Conservation (phyloP, 1,284 basidiomycete genomes). For the Meira nashicola region DNA sequence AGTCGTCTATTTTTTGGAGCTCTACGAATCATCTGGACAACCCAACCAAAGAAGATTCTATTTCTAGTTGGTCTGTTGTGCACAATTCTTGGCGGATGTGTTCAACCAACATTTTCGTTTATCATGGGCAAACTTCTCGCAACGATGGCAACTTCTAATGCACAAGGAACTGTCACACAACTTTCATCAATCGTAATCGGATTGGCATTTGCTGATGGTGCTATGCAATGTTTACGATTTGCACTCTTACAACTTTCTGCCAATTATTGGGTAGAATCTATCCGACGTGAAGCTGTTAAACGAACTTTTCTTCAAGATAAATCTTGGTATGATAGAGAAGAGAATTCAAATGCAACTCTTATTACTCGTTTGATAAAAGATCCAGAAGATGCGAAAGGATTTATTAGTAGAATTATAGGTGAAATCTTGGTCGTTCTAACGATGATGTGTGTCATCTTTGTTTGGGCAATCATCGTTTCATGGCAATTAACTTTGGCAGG, state of each 20-base stretch:
- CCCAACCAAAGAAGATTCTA: slow-evolving; percentile 69
- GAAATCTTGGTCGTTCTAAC: slow-evolving; percentile 66
- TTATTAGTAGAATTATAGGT: slow-evolving; percentile 71
- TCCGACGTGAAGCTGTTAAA: slow-evolving; percentile 64
- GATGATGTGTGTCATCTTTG: slow-evolving; percentile 76
- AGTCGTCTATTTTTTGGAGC: slow-evolving; percentile 45
- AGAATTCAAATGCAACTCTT: slow-evolving; percentile 63
- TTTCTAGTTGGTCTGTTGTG: slow-evolving; percentile 63
- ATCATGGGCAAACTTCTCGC: slow-evolving; percentile 76
- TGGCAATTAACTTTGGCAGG: slow-evolving; percentile 94
- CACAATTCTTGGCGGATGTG: slow-evolving; percentile 65
- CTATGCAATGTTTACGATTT: slow-evolving; percentile 66
- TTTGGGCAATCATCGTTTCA: slow-evolving; percentile 80
- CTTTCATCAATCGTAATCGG: slow-evolving; percentile 58
- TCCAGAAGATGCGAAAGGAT: slow-evolving; percentile 76
- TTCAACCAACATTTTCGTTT: slow-evolving; percentile 87
- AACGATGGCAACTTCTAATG: slow-evolving; percentile 61
- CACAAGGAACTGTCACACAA: slow-evolving; percentile 54
- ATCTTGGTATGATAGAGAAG: slow-evolving; percentile 77
- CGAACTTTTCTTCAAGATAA: slow-evolving; percentile 77
- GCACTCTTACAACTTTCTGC: slow-evolving; percentile 61
- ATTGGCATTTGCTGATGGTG: slow-evolving; percentile 69
- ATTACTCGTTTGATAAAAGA: slow-evolving; percentile 82
- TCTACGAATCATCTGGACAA: slow-evolving; percentile 64
- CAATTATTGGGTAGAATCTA: slow-evolving; percentile 68